Evolutionary conservation across 2,329 filamentous ascomycete species (phyloP).

Genomic region (Trichoderma pleuroti): DNA sequence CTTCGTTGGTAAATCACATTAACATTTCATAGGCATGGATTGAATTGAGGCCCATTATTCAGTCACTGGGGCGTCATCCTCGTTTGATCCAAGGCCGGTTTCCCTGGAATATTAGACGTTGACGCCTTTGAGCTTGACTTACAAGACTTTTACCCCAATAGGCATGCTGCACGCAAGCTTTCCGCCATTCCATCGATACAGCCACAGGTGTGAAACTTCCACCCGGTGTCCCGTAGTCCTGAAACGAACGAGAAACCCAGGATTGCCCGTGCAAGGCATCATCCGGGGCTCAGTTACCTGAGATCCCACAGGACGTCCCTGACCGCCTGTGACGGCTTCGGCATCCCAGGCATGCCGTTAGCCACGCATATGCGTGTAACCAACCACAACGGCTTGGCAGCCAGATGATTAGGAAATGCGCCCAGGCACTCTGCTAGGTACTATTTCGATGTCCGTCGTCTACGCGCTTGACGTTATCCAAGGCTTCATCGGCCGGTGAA

Average conservation of each 20-base stretch:
- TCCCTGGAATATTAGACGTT: background rate
- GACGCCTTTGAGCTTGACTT: background rate
- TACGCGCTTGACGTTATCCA: background rate
- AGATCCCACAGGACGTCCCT: background rate
- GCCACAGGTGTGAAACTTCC: background rate
- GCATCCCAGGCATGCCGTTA: background rate
- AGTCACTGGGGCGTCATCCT: background rate
- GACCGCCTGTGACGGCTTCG: background rate
- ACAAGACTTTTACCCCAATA: background rate
- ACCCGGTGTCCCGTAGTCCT: background rate
- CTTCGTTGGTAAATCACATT: background rate
- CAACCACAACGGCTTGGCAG: background rate
- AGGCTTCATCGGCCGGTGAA: background rate
- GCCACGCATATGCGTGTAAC: background rate
- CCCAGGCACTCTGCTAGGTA: background rate
- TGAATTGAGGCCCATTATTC: background rate
- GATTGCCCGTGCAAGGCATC: background rate
- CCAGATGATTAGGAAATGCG: background rate
- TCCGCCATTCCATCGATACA: background rate
- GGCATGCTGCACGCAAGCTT: background rate
- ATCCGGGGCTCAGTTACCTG: background rate
- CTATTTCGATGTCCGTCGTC: background rate
- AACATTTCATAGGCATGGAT: background rate
- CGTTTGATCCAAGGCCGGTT: background rate
- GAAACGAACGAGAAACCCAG: background rate